Conservation (phyloP, 179 eudicot genomes). For the Drosera spatulata region DNA sequence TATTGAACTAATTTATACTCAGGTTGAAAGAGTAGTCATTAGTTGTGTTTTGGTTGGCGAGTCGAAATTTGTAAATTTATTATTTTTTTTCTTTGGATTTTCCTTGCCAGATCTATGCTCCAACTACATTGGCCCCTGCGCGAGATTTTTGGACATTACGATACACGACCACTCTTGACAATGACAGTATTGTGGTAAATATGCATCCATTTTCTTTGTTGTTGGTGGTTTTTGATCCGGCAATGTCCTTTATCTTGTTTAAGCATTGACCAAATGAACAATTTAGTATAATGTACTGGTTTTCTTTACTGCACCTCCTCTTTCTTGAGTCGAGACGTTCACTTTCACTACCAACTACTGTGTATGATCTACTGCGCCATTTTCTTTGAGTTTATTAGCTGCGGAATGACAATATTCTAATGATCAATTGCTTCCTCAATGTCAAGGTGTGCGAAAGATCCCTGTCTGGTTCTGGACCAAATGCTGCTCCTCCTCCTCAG, state of each 20-base stretch:
- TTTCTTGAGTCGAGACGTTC: no score
- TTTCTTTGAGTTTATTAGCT: no score
- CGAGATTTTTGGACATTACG: conserved; percentile 95
- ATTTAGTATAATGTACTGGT: no score
- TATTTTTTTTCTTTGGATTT: not conserved
- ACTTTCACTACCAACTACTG: no score
- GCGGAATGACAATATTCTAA: no score
- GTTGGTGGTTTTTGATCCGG: not conserved
- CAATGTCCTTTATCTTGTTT: not conserved
- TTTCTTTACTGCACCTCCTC: no score
- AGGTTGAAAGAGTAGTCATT: conserved; percentile 25
- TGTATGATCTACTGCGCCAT: no score
- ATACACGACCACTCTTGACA: conserved; percentile 75
- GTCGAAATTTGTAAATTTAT: not conserved
- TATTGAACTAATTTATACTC: conserved; percentile 79
- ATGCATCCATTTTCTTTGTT: not conserved
- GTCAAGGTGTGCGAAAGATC: conserved; percentile 93
- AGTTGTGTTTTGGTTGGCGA: not conserved
- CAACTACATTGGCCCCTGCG: conserved; percentile 15
- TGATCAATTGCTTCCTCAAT: not conserved
- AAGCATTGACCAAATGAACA: not conserved
- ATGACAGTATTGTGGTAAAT: conserved; percentile 91
- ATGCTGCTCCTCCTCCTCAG: conserved; percentile 54
- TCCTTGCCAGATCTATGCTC: conserved; percentile 68
- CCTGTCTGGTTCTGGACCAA: conserved; percentile 81